These are phyloP conservation scores for Fusarium circinatum DNA, from an alignment of 2,329 filamentous ascomycete genomes.

Conservation along the genomic window DNA sequence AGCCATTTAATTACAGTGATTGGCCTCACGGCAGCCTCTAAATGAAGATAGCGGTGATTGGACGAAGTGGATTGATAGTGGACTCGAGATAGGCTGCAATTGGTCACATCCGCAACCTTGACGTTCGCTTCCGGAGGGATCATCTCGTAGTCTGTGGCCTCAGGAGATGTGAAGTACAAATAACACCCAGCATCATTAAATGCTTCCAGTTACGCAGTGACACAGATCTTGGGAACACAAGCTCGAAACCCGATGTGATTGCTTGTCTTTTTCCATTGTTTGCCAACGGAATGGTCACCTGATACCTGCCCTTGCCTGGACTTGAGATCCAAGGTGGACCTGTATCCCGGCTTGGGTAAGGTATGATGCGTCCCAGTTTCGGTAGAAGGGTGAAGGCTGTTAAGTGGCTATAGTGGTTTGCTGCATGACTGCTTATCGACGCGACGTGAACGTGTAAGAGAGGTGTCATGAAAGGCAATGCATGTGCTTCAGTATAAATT, in stretches of 20 bases:
- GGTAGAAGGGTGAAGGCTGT: not conserved
- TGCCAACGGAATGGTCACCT: constrained; percentile 23
- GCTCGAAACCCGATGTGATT: constrained; percentile 3
- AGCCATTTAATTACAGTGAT: constrained; percentile 34
- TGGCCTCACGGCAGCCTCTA: constrained; percentile 29
- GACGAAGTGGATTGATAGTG: constrained; percentile 7
- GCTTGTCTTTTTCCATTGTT: constrained; percentile 4
- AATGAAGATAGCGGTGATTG: constrained; percentile 31
- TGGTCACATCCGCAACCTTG: constrained; percentile 21
- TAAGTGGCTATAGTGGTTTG: constrained; percentile 1
- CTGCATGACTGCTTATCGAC: not conserved
- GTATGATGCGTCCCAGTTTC: constrained; percentile 26
- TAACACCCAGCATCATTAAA: not conserved
- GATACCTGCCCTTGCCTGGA: constrained; percentile 1
- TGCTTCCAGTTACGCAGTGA: not conserved
- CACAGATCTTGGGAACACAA: constrained; percentile 5
- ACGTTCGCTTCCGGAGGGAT: constrained; percentile 25
- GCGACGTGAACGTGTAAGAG: constrained; percentile 32
- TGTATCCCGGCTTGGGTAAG: constrained; percentile 15
- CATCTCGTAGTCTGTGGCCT: constrained; percentile 19
- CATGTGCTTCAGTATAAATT: constrained; percentile 1
- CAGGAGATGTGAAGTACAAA: constrained; percentile 5
- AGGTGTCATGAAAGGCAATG: constrained; percentile 8
- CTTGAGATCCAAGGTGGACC: constrained; percentile 24
- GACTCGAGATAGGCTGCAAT: constrained; percentile 20